These are phyloP conservation scores for Pouteria campechiana DNA, from an alignment of 179 eudicot species.

Conservation along the genomic window DNA sequence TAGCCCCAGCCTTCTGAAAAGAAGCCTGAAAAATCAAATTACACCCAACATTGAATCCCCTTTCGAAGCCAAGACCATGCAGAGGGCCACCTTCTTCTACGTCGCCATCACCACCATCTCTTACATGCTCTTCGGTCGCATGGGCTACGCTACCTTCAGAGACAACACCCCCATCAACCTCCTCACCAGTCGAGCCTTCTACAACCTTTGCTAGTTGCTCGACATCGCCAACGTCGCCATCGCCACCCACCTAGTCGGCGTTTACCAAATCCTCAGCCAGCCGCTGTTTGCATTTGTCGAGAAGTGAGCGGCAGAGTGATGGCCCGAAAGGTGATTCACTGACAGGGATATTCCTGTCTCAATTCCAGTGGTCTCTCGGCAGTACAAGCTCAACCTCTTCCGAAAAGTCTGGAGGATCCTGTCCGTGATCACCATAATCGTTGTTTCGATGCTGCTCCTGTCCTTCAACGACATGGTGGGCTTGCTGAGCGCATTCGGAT, in stretches of 20 bases:
- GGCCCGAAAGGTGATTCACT: constrained; percentile 8
- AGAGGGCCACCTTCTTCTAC: constrained; percentile 8
- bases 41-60: too few species aligned
- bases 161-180: constrained; percentile 17
- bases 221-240: constrained; percentile 20
- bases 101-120: constrained; percentile 12
- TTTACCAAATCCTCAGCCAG: constrained; percentile 17
- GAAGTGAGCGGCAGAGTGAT: constrained; percentile 1
- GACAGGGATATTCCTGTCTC: constrained; percentile 3
- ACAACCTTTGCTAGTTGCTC: constrained; percentile 16
- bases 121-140: constrained; percentile 19
- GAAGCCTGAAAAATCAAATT: too few species aligned
- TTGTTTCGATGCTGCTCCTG: constrained; percentile 12
- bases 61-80: constrained; percentile 16
- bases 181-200: constrained; percentile 17
- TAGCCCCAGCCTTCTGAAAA: too few species aligned
- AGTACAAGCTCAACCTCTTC: constrained; percentile 7
- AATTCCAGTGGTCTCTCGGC: constrained; percentile 1
- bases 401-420: constrained; percentile 12
- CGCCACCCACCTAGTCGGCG: constrained; percentile 14
- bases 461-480: constrained; percentile 16
- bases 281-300: constrained; percentile 16
- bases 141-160: constrained; percentile 18
- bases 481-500: too few species aligned
- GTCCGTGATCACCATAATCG: constrained; percentile 6